Evolutionary conservation across 2,329 filamentous ascomycete genomes (phyloP).

Genomic region (Beauveria varroae): DNA sequence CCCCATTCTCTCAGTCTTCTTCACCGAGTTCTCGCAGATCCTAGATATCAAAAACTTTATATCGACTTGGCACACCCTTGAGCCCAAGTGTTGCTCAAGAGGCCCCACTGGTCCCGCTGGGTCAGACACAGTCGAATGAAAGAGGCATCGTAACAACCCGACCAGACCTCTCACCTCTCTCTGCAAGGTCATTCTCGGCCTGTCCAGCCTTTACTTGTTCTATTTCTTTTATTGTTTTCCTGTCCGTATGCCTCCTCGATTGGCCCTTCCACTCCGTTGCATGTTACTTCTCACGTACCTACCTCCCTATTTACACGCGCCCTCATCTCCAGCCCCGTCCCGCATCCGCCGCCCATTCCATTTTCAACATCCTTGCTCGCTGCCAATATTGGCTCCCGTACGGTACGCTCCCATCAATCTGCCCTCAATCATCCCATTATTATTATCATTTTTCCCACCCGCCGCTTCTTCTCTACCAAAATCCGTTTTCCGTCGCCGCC

Average conservation of each 20-base stretch:
- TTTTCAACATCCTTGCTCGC: not conserved
- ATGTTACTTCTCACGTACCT: not conserved
- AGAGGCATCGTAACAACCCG: slow-evolving; percentile 27
- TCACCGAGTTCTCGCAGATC: slow-evolving; percentile 2
- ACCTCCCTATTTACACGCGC: not conserved
- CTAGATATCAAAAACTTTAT: slow-evolving; percentile 21
- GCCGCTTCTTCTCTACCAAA: not conserved
- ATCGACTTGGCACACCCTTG: slow-evolving; percentile 26
- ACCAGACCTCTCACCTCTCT: not conserved
- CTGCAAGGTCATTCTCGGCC: not conserved
- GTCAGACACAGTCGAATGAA: slow-evolving; percentile 32
- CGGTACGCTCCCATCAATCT: not conserved
- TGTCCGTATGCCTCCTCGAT: not conserved
- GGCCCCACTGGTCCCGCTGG: slow-evolving; percentile 28
- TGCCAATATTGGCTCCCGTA: slow-evolving; percentile 1
- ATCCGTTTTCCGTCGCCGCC: not conserved
- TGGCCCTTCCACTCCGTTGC: not conserved
- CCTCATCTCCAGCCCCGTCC: not conserved
- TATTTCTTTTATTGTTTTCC: not conserved
- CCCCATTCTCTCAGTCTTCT: not conserved
- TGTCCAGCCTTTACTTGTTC: not conserved
- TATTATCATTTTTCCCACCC: not conserved
- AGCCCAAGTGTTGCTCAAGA: slow-evolving; percentile 26
- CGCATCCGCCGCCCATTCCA: not conserved
- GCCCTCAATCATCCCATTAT: not conserved